Evolutionary conservation across 2,329 filamentous ascomycete species (phyloP), one percentile per base, ranked within the genome.

Genomic region (Penicillium sp.): DNA sequence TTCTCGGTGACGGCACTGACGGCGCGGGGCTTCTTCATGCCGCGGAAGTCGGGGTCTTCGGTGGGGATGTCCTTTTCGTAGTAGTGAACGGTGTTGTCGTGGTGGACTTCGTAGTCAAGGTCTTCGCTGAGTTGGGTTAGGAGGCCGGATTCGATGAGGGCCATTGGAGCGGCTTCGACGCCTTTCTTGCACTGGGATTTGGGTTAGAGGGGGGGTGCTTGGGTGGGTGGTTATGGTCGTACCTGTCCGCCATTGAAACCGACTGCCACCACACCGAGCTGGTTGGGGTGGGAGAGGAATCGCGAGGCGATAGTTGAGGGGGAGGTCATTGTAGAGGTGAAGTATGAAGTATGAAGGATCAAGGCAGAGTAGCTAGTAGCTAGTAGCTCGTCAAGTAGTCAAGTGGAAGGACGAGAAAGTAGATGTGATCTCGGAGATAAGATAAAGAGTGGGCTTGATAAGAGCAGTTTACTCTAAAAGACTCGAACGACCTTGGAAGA

Each of bases 181-280:
- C 94, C 94, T 39, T 87, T 81, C 78, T 97, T 97, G 78, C 88
- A 88, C 90, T 95, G 67, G 32, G 51, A 10, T 31, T 60, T 40
- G 4, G 31, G 42, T 55, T 44, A 57, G 52, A 13, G 36, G 14
- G 34, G 29, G 32, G 21, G 36, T 42, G 11, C 24, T 39, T 16
- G 48, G 16, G 13, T 5, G 5, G 46, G 11, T 31, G 34, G 16
- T 39, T 27, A 18, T 18, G 18, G 18, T 48, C 81, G 65, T 85
- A 94, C 92, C 85, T 97, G 94, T 53, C 94, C 94, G 62, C 93
- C 93, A 50, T 92, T 96, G 80, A 97, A 99, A 59, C 93, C 93
- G 36, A 97, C 94, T 46, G 93, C 92, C 36, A 97, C 91, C 53
- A 99, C 84, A 58, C 93, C 94, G 60, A 99, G 82, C 68, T 97